Conservation (phyloP, 208 protist genomes). For the Borovskyia barvae region DNA sequence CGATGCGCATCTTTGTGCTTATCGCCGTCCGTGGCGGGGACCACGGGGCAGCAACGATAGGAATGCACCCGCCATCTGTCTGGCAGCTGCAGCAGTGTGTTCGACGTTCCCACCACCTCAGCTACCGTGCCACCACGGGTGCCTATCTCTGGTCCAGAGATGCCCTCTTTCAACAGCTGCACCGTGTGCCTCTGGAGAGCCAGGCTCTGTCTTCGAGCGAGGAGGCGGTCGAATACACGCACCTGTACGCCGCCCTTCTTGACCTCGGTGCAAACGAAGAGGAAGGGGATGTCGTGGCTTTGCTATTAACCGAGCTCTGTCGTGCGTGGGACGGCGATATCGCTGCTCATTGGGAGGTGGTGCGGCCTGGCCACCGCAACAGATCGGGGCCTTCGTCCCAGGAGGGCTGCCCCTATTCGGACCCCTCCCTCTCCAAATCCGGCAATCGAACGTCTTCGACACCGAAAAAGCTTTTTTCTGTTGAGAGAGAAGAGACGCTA, state of each 20-base stretch:
- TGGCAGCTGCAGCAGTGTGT: constrained; percentile 23
- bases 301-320: constrained; percentile 22
- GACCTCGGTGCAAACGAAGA: constrained; percentile 19
- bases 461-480: neutral
- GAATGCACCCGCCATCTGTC: constrained; percentile 15
- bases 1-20: constrained; percentile 26
- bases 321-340: constrained; percentile 4
- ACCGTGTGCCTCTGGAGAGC: neutral
- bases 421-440: too few relatives aligned
- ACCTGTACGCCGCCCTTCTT: constrained; percentile 16
- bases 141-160: constrained; percentile 15
- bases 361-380: too few relatives aligned
- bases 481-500: constrained; percentile 19
- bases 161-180: constrained; percentile 15
- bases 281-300: constrained; percentile 11
- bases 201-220: too few relatives aligned
- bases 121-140: constrained; percentile 18
- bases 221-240: neutral
- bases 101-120: neutral
- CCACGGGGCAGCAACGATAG: neutral
- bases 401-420: too few relatives aligned
- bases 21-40: constrained; percentile 8
- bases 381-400: too few relatives aligned
- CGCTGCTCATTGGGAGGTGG: constrained; percentile 22
- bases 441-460: neutral